Evolutionary conservation across 208 protist species (phyloP), one percentile per base, ranked within the genome.

Genomic region (Lotmaria passim): DNA sequence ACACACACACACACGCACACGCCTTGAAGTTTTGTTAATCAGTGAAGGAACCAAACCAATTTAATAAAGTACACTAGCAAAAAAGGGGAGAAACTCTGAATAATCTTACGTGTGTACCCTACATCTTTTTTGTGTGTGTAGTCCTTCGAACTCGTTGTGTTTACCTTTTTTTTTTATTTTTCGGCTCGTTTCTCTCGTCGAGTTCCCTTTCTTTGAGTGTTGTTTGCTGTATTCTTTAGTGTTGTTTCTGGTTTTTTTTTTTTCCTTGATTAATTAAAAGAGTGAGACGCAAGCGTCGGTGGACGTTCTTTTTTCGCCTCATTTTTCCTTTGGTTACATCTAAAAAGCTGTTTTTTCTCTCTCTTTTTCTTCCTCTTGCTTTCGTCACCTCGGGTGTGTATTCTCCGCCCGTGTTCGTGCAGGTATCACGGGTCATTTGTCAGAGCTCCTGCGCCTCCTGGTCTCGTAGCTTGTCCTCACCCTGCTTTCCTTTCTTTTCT

Each of bases 341-440:
- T 28, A 38, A 39, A 34, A 46, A 7, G 44, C n/a, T 33, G 30
- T 60, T 33, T 41, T 72, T 39, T 62, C 41, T 26, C 17, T 63
- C 38, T 60, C 55, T 62, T 38, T 19, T 68, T 23, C 31, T 57
- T 21, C 31, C 53, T 55, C 53, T 64, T 26, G n/a, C n/a, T n/a
- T n/a, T n/a, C n/a, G n/a, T n/a, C n/a, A n/a, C n/a, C n/a, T n/a
- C n/a, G n/a, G n/a, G n/a, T n/a, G n/a, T n/a, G n/a, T n/a, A n/a
- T n/a, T n/a, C n/a, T n/a, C n/a, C n/a, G n/a, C n/a, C n/a, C n/a
- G n/a, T n/a, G n/a, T n/a, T n/a, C n/a, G n/a, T n/a, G n/a, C n/a
- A n/a, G n/a, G n/a, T n/a, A n/a, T n/a, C n/a, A n/a, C n/a, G n/a
- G n/a, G n/a, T n/a, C n/a, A n/a, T n/a, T n/a, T n/a, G n/a, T n/a